phyloP scores from a whole-genome alignment of 2,329 filamentous ascomycete species.

The Didymella pomorum region DNA sequence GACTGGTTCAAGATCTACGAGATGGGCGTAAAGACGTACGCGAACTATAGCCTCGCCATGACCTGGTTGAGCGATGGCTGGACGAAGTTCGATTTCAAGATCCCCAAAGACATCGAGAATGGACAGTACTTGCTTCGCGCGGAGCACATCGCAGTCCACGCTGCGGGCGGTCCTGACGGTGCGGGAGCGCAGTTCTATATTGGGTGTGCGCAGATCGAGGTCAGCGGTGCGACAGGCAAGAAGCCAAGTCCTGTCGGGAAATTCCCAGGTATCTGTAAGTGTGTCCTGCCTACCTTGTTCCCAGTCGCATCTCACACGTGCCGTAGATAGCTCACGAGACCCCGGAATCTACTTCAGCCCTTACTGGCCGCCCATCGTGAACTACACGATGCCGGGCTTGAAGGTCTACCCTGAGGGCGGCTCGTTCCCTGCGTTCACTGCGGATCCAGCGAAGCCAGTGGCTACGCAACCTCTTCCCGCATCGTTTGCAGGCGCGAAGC shows the following conservation, averaged over 20 bases:
- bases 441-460: conserved; percentile 14
- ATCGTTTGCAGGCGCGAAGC: conserved; percentile 9
- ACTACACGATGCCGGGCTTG: conserved; percentile 21
- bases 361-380: conserved; percentile 21
- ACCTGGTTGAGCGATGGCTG: conserved; percentile 21
- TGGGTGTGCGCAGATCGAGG: conserved; percentile 53
- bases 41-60: conserved; percentile 12
- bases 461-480: conserved; percentile 20
- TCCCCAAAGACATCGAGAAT: conserved; percentile 23
- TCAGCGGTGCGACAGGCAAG: conserved; percentile 44
- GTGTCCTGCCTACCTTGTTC: too few relatives aligned
- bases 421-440: conserved; percentile 19
- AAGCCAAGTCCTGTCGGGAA: conserved; percentile 45
- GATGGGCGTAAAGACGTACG: conserved; percentile 36
- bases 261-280: conserved; percentile 46
- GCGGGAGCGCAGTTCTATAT: conserved; percentile 52
- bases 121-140: conserved; percentile 54
- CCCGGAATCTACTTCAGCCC: conserved; percentile 21
- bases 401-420: conserved; percentile 20
- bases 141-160: conserved; percentile 55
- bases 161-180: conserved; percentile 36
- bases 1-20: conserved; percentile 50
- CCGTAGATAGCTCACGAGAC: conserved; percentile 10
- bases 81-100: conserved; percentile 19
- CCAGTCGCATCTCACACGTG: neutral